These are phyloP conservation scores for Leucosporidium scottii DNA, from an alignment of 768 basidiomycete species.

Conservation along the genomic window DNA sequence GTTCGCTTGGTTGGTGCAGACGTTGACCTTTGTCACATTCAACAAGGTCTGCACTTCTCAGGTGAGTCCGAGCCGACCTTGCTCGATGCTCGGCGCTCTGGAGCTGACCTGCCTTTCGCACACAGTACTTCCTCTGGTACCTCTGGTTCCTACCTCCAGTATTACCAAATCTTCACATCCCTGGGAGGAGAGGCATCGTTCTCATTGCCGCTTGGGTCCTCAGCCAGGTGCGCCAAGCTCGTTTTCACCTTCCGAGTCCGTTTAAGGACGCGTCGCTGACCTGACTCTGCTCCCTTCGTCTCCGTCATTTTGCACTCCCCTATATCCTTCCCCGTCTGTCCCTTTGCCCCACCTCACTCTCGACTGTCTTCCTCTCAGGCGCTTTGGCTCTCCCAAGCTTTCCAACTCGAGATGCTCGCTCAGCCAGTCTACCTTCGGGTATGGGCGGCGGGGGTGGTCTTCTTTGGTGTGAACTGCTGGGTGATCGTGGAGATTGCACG, in stretches of 20 bases:
- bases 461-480: conserved; percentile 72
- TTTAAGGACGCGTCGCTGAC: background rate
- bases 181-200: conserved; percentile 45
- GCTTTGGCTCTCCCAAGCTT: conserved; percentile 85
- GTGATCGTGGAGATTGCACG: conserved; percentile 42
- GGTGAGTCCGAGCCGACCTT: conserved; percentile 47
- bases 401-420: conserved; percentile 80
- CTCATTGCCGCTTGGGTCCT: conserved; percentile 61
- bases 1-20: conserved; percentile 88
- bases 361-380: conserved; percentile 49
- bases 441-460: conserved; percentile 70
- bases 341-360: too few species aligned
- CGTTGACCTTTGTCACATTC: conserved; percentile 82
- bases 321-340: background rate
- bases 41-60: conserved; percentile 99
- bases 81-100: background rate
- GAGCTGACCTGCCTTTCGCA: too few species aligned
- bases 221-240: conserved; percentile 46
- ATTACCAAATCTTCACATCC: conserved; percentile 58
- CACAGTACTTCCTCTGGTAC: conserved; percentile 95
- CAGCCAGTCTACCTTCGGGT: conserved; percentile 62
- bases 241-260: background rate
- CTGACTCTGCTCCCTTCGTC: background rate
- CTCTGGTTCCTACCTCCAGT: conserved; percentile 77
- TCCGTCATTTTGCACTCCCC: background rate